Conservation (phyloP, 805 yeast genomes). For the Wickerhamiella galacta region DNA sequence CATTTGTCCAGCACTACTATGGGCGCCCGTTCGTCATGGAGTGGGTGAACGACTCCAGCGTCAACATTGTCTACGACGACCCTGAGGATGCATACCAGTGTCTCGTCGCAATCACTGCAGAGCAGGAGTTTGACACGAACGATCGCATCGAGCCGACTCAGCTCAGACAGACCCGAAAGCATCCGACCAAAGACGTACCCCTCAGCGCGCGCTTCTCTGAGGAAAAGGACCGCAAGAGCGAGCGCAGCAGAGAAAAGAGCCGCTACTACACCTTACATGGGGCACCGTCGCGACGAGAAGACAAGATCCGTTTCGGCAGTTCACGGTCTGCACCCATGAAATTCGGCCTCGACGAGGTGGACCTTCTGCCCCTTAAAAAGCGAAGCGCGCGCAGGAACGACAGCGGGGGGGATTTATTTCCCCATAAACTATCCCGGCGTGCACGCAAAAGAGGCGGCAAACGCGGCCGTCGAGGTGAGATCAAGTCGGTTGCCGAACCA, state of each 20-base stretch:
- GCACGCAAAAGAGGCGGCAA: slow-evolving; percentile 6
- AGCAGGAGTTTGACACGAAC: slow-evolving; percentile 14
- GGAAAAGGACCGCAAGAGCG: slow-evolving; percentile 37
- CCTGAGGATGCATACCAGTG: slow-evolving; percentile 26
- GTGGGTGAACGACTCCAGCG: slow-evolving; percentile 51
- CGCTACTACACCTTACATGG: slow-evolving; percentile 55
- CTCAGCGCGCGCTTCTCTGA: slow-evolving; percentile 35
- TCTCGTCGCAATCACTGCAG: slow-evolving; percentile 24
- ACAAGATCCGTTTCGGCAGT: slow-evolving; percentile 15
- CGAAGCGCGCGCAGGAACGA: slow-evolving; percentile 5
- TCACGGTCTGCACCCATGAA: slow-evolving; percentile 14
- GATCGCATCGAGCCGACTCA: slow-evolving; percentile 11
- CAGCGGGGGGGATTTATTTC: slow-evolving; percentile 14
- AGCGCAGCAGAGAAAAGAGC: slow-evolving; percentile 40
- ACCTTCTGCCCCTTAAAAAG: slow-evolving; percentile 5
- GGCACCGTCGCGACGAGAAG: slow-evolving; percentile 35
- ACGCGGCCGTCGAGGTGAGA: slow-evolving; percentile 6
- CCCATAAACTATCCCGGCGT: slow-evolving; percentile 6
- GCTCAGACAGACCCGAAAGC: slow-evolving; percentile 21
- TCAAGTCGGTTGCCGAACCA: no score
- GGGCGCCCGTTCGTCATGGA: slow-evolving; percentile 27
- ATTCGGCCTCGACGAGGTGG: slow-evolving; percentile 11
- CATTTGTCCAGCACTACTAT: slow-evolving; percentile 33
- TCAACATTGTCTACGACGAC: slow-evolving; percentile 37
- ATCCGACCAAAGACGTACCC: slow-evolving; percentile 22